Evolutionary conservation across 2,329 filamentous ascomycete genomes (phyloP), one percentile per base, ranked within the genome.

Genomic region (Cladophialophora immunda): DNA sequence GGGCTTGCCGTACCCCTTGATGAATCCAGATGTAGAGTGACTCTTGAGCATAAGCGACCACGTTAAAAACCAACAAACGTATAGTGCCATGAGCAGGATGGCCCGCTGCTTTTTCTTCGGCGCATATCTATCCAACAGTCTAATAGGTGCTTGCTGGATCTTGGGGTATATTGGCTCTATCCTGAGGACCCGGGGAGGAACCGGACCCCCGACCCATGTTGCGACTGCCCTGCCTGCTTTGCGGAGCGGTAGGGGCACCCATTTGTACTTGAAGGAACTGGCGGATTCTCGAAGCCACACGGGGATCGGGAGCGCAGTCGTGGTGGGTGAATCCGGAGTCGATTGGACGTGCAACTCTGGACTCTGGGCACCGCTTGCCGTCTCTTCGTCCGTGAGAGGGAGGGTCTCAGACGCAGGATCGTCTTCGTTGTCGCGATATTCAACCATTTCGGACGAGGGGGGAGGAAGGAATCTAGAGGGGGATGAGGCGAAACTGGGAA

Each of bases 281-380:
- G 81, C 82, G 8, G 81, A 81, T 68, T 83, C 81, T 63, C 77
- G 77, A 65, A 84, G 71, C 82, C 82, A 84, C 62, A 83, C 76
- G 38, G 82, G 82, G 25, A 83, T 72, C 13, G 73, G 72, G 1
- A 71, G 66, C 30, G 61, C 64, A 19, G 29, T 45, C 13, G 54
- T 56, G 11, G 65, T 58, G 29, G 69, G 68, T 19, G 67, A 58
- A 25, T 72, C 68, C 65, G 73, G 71, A 58, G 64, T 70, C 11
- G 67, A 64, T 13, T 68, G 68, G 34, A 73, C 60, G 47, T 74
- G 73, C 9, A 74, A 72, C 60, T 80, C 76, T 70, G 76, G 74
- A 69, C 74, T 74, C 59, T 78, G 77, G 73, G 76, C 72, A 72
- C 78, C 75, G 61, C 66, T 68, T 29, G 74, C 70, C 38, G 71